Base-by-base conservation (phyloP, 2,329 filamentous ascomycete genomes). In the Aspergillus sojae region DNA sequence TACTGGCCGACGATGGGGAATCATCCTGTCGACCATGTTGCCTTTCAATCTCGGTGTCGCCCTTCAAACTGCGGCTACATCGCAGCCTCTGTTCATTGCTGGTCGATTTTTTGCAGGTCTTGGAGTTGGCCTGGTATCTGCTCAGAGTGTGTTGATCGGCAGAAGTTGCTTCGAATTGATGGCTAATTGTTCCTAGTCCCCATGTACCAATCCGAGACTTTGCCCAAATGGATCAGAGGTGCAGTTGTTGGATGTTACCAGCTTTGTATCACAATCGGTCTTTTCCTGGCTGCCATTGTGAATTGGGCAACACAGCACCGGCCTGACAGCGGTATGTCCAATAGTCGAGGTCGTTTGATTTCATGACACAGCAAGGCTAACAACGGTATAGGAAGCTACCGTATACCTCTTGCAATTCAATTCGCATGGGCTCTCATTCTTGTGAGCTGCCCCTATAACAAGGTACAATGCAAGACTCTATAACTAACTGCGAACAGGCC, bases 11-110 rank as follows among this genome's bases (percentile, higher is more conserved):
- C 36, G 55, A 9, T 57, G 55, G 55, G 55, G 55, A 30, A 32
- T 57, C 28, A 46, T 57, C 26, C 21, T 34, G 21, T 57, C 55
- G 19, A 26, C 19, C n/a, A 26, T 14, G 32, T 67, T 75, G 16
- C 36, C 36, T 41, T 75, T 75, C 58, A 62, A 67, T 43, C 64
- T 77, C 26, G 76, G 76, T 34, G 68, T 75, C 6, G 66, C 71
- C 32, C 62, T 78, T 6, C 74, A 76, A 50, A 72, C 67, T 46
- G 69, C 70, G 12, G 62, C 67, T 0, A 64, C 65, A 14, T 60
- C 66, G 0, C 67, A 68, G 7, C 67, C 69, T 2, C 61, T 69
- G 1, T 75, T 76, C 36, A 80, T 86, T 61, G 41, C 41, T 23
- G 41, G 41, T 45, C 41, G 41, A 1, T 45, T 45, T 21, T 45